Conservation (phyloP, 2,329 filamentous ascomycete species). For the Pseudogymnoascus sp. region DNA sequence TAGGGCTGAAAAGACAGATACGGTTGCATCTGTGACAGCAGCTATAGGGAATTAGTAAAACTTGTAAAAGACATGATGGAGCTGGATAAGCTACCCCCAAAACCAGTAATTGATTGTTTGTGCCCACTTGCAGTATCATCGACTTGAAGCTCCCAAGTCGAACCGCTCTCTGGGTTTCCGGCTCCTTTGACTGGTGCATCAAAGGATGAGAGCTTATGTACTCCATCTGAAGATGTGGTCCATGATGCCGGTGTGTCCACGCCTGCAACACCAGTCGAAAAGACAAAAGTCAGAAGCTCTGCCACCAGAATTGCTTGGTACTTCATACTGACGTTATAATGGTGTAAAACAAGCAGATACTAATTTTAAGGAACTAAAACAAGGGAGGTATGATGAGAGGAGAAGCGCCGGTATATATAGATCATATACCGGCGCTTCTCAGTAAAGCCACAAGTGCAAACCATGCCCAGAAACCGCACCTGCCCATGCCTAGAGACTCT, state of each 20-base stretch:
- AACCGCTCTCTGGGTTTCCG: constrained; percentile 15
- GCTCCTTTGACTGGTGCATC: constrained; percentile 13
- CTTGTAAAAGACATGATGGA: background rate
- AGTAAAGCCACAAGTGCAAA: background rate
- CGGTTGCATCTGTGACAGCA: constrained; percentile 35
- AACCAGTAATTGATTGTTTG: constrained; percentile 35
- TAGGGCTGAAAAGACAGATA: constrained; percentile 32
- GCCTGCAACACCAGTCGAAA: constrained; percentile 6
- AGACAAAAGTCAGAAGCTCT: constrained; percentile 3
- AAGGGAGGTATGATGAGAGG: background rate
- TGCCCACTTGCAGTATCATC: constrained; percentile 32
- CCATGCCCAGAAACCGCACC: background rate
- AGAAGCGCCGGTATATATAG: background rate
- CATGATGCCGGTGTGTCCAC: background rate
- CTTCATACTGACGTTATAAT: constrained; percentile 18
- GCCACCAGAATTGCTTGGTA: constrained; percentile 3
- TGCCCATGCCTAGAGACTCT: background rate
- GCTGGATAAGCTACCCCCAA: constrained; percentile 24
- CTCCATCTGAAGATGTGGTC: constrained; percentile 8
- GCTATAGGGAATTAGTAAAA: constrained; percentile 16
- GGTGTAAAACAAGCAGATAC: background rate
- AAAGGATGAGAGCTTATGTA: constrained; percentile 21
- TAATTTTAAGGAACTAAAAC: background rate
- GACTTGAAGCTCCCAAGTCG: constrained; percentile 32
- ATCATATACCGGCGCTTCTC: too few relatives aligned